Evolutionary conservation across 2,329 filamentous ascomycete genomes (phyloP).

Genomic region (Aspergillus phoenicis): DNA sequence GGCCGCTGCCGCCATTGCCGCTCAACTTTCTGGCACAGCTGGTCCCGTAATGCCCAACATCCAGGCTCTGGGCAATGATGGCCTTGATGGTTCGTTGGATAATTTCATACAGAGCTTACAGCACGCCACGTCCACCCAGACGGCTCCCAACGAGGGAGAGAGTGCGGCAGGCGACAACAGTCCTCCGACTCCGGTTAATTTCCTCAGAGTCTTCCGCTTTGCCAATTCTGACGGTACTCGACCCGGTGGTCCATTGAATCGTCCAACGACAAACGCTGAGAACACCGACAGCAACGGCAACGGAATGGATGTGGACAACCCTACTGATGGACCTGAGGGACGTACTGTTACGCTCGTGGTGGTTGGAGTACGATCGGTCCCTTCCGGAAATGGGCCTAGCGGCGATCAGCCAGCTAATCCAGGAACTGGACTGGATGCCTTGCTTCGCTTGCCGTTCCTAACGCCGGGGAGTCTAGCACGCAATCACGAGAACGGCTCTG

Average conservation of each 20-base stretch:
- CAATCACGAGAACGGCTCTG: constrained; percentile 50
- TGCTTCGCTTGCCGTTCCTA: constrained; percentile 49
- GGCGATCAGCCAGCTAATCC: constrained; percentile 48
- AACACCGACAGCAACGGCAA: constrained; percentile 30
- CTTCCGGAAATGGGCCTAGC: constrained; percentile 52
- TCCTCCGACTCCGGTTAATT: constrained; percentile 62
- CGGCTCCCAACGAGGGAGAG: constrained; percentile 40
- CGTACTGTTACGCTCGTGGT: constrained; percentile 70
- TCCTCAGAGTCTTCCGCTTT: constrained; percentile 70
- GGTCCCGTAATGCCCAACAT: constrained; percentile 59
- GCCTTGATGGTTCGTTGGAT: constrained; percentile 64
- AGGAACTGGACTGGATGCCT: constrained; percentile 48
- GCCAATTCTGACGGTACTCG: constrained; percentile 52
- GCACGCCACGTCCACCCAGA: constrained; percentile 61
- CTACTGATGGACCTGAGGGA: constrained; percentile 49
- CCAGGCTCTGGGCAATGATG: constrained; percentile 56
- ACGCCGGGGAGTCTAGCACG: constrained; percentile 47
- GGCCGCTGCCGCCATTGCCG: constrained; percentile 65
- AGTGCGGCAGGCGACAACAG: constrained; percentile 42
- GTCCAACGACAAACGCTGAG: constrained; percentile 29
- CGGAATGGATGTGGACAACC: constrained; percentile 45
- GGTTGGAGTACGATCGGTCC: constrained; percentile 68
- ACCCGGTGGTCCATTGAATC: constrained; percentile 25
- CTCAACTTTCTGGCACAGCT: constrained; percentile 64
- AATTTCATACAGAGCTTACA: constrained; percentile 65